These are phyloP conservation scores for Tolypocladium sp. DNA, from an alignment of 2,329 filamentous ascomycete genomes.

Conservation along the genomic window DNA sequence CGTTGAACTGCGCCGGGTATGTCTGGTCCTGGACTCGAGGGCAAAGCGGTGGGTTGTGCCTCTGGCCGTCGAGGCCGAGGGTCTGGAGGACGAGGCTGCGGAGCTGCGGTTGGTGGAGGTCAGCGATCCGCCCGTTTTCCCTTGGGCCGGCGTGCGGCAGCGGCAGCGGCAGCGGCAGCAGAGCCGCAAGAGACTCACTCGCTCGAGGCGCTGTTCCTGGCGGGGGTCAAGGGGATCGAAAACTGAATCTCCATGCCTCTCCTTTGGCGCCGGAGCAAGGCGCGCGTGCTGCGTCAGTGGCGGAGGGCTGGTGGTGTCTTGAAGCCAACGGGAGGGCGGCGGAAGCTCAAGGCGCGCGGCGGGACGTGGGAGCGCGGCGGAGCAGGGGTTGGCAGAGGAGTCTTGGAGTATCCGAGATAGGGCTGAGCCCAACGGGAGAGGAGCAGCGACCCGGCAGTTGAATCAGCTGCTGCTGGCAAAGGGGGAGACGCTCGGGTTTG, in stretches of 20 bases:
- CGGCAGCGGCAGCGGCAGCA: too few relatives aligned
- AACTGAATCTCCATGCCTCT: slow-evolving; percentile 28
- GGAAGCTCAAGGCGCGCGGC: neutral
- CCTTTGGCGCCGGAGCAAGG: neutral
- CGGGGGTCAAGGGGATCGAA: slow-evolving; percentile 18
- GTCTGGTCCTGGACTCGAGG: slow-evolving; percentile 24
- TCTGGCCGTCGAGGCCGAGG: slow-evolving; percentile 7
- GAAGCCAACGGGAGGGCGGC: neutral
- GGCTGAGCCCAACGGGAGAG: neutral
- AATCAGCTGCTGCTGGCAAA: neutral
- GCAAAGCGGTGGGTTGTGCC: slow-evolving; percentile 27
- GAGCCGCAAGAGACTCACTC: neutral
- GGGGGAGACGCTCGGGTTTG: neutral
- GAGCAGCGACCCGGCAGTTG: neutral
- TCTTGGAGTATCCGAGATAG: neutral
- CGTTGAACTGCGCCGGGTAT: slow-evolving; percentile 27
- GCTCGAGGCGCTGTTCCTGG: slow-evolving; percentile 6
- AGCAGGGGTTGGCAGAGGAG: neutral
- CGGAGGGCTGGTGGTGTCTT: neutral
- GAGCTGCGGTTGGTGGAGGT: neutral
- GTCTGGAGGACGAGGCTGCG: neutral
- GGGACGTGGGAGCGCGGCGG: neutral
- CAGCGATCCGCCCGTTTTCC: neutral
- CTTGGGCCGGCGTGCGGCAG: neutral
- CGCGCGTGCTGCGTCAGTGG: slow-evolving; percentile 1